Conservation (phyloP, 2,329 filamentous ascomycete species). For the Cladosporium sp. region DNA sequence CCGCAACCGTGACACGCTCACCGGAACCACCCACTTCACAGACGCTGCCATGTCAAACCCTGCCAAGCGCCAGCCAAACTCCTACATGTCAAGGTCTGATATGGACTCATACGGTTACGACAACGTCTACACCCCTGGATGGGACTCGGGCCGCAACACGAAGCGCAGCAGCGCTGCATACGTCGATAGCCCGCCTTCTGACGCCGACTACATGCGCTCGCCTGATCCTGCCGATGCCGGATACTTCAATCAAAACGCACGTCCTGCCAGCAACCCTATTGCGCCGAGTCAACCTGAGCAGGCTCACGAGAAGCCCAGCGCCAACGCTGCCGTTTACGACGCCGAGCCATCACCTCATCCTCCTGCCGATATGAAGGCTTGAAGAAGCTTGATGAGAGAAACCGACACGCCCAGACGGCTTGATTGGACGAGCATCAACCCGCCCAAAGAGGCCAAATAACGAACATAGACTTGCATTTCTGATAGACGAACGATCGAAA, state of each 20-base stretch:
- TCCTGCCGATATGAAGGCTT: background rate
- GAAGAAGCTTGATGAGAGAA: background rate
- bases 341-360: background rate
- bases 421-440: background rate
- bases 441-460: background rate
- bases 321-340: background rate
- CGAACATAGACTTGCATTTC: background rate
- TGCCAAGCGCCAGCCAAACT: background rate
- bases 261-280: background rate
- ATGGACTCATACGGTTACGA: constrained; percentile 8
- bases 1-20: constrained; percentile 11
- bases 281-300: background rate
- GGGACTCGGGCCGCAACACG: constrained; percentile 4
- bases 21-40: constrained; percentile 10
- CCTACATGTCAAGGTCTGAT: constrained; percentile 7
- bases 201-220: background rate
- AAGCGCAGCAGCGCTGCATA: constrained; percentile 4
- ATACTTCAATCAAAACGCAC: constrained; percentile 2
- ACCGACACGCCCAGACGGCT: background rate
- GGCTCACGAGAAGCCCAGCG: background rate
- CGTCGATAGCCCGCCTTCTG: background rate
- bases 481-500: background rate
- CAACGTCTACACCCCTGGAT: constrained; percentile 7
- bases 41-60: constrained; percentile 4
- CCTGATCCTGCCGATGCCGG: background rate